A percentile compares a stretch with the other conserved stretches of the same genome.
Evolutionary conservation across 306 rosid species (phyloP).

Genomic region (apple (Malus domestica)): ASM211411v1 NC_041794.1:32887001-32887500

Average conservation of each 20-base stretch:
- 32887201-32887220: slow-evolving; percentile 81
- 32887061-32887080: slow-evolving; percentile 60
- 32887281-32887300: slow-evolving; percentile 73
- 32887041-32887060: slow-evolving; percentile 50
- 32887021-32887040: slow-evolving; percentile 50
- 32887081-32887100: slow-evolving; percentile 73
- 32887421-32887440: slow-evolving; percentile 75
- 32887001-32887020: slow-evolving; percentile 63
- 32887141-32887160: slow-evolving; percentile 56
- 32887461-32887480: slow-evolving; percentile 53
- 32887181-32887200: slow-evolving; percentile 65
- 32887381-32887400: slow-evolving; percentile 65
- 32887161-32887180: slow-evolving; percentile 60
- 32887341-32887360: slow-evolving; percentile 51
- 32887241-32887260: slow-evolving; percentile 48
- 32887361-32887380: slow-evolving; percentile 59
- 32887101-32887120: slow-evolving; percentile 55
- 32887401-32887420: slow-evolving; percentile 68
- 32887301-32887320: slow-evolving; percentile 71
- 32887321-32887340: slow-evolving; percentile 48
- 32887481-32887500: slow-evolving; percentile 69
- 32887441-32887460: slow-evolving; percentile 56
- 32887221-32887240: slow-evolving; percentile 47
- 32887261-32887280: slow-evolving; percentile 56
- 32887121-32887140: slow-evolving; percentile 42